Evolutionary conservation across 129 eudicot genomes (phyloP).

Genomic region (Rutidosis leptorrhynchoides): DNA sequence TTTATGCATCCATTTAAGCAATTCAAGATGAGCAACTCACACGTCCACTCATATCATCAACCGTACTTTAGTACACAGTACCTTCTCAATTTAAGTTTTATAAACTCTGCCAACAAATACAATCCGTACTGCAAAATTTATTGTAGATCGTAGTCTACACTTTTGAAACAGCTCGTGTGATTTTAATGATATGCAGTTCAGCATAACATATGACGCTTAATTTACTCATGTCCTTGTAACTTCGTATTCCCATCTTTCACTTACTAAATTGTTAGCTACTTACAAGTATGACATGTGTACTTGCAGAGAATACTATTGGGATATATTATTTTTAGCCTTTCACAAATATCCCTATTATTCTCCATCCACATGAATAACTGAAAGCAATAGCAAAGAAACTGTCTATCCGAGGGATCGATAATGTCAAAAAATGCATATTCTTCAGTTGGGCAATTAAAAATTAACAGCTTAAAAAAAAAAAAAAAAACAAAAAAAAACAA

Average conservation of each 20-base stretch:
- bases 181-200: background rate
- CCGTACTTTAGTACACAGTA: background rate
- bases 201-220: background rate
- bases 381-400: background rate
- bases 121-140: background rate
- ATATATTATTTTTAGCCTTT: background rate
- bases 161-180: background rate
- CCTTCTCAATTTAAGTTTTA: background rate
- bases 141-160: background rate
- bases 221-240: conserved; percentile 2
- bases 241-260: background rate
- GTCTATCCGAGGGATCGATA: background rate
- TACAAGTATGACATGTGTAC: background rate
- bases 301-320: background rate
- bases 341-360: background rate
- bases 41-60: background rate
- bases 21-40: background rate
- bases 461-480: background rate
- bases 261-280: conserved; percentile 4
- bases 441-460: background rate
- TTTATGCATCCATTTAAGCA: background rate
- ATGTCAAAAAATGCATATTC: background rate
- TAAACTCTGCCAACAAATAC: background rate
- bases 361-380: conserved; percentile 11
- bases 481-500: too few species aligned